Evolutionary conservation across 2,329 filamentous ascomycete species (phyloP), one percentile per base, ranked within the genome.

Genomic region (Pseudonectria buxi): DNA sequence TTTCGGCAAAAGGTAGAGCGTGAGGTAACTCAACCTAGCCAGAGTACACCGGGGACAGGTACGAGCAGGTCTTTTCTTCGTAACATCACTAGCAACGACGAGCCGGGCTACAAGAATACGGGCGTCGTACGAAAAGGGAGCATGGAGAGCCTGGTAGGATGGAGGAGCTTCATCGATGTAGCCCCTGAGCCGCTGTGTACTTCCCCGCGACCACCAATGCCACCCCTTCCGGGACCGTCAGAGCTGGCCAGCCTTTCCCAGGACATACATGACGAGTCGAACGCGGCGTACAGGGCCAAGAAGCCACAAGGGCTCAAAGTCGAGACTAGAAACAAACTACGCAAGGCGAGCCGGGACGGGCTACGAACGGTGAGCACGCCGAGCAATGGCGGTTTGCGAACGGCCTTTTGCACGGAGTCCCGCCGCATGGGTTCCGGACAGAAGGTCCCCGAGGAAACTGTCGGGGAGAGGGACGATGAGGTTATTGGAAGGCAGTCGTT

Each of bases 261-360:
- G 36, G 24, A 30, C 16, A 32, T 24, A 4, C 39, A 34, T 13
- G 28, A 11, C 25, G 28, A 18, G 14, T 28, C 40, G 14, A 28
- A 22, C n/a, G 31, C 43, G 18, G 40, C 36, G 13, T 49, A 47
- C 43, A 53, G 45, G 30, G 30, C 33, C 18, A 54, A 46, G 39
- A 56, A 52, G 24, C 53, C 51, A 10, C 42, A 44, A 11, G 50
- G 46, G 6, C 44, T 53, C 27, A 40, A 31, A 13, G 41, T 55
- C 30, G 54, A 55, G 29, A 49, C 50, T 12, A 38, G 34, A 15
- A 49, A 22, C 18, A 22, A 45, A 37, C 44, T 45, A 14, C 53
- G 44, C 15, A 49, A 46, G 32, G 33, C 37, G 27, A 47, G 39
- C 32, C 41, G 40, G 28, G 49, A 55, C 26, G 41, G 25, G 14